Base-by-base conservation (phyloP, 768 basidiomycete genomes). In the Podaxis sp. region DNA sequence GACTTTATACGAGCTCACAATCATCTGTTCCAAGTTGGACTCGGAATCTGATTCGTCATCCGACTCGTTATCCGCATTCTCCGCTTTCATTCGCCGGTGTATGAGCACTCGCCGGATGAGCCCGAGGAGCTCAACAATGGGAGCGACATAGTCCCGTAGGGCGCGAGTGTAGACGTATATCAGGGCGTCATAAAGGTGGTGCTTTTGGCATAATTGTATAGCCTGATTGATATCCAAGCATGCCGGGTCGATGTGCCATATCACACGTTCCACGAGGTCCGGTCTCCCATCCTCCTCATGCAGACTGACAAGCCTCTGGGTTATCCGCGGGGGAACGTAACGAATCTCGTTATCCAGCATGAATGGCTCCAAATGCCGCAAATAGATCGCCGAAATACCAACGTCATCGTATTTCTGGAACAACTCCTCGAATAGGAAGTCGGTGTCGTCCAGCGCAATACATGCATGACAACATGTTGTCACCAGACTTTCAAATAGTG, bases 221-320 rank as follows among this genome's bases (percentile, higher is more conserved):
- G 90, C 90, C 75, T 98, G 96, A 70, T 98, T 92, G 75, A 98
- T 88, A 70, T 99, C 97, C 63, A 99, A 77, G 67, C 89, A 93
- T 2, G 84, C 77, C 0, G 96, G 95, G 67, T 97, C 93, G 66
- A 98, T 93, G 71, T 96, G 93, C 95, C 95, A 98, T 59, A 99
- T 96, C 61, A 98, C 80, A 33, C 86, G 85, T 73, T 99, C 96
- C 1, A 90, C 92, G 2, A 87, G 79, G 54, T 92, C 90, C 7
- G 89, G 86, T 38, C 87, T 84, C 12, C 79, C 80, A 49, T 86
- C 82, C 36, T 87, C 84, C 51, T 89, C 91, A 68, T 97, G 92
- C 48, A 92, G 75, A 1, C 84, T 83, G 55, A 99, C 83, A 26
- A 99, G 77, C 59, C 85, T 82, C 73, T 99, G 95, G 4, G 93